Conservation (phyloP, 148 eudicot genomes). For the Chenopodium album region DNA sequence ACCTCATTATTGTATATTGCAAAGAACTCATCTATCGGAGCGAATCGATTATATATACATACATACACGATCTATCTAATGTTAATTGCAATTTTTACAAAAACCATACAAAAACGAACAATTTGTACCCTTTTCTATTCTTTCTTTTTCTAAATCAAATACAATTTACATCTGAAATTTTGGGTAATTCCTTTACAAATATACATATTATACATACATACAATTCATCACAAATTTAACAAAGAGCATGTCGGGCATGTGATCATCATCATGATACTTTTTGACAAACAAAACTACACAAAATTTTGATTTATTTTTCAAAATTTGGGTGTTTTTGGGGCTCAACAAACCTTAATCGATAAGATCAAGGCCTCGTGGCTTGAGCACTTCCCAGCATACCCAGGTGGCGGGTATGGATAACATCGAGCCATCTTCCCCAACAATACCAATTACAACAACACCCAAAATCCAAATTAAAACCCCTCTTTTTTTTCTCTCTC, state of each 20-base stretch:
- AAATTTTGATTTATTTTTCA: neutral
- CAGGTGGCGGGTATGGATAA: conserved; percentile 68
- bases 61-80: conserved; percentile 11
- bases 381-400: conserved; percentile 46
- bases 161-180: conserved; percentile 2
- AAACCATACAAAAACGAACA: neutral
- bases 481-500: neutral
- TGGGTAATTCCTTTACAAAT: neutral
- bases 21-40: neutral
- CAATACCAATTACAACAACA: neutral
- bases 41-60: neutral
- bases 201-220: neutral
- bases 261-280: neutral
- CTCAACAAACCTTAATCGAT: conserved; percentile 96
- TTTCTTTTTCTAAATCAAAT: neutral
- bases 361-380: conserved; percentile 78
- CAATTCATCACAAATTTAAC: conserved; percentile 9
- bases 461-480: neutral
- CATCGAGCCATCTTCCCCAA: conserved; percentile 77
- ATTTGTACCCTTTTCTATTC: neutral
- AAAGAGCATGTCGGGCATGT: conserved; percentile 12
- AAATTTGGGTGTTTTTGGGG: conserved; percentile 14
- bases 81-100: neutral
- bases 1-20: neutral
- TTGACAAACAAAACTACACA: conserved; percentile 5